These are phyloP conservation scores for Ophiostoma piceae DNA, from an alignment of 2,329 filamentous ascomycete species.

Conservation along the genomic window DNA sequence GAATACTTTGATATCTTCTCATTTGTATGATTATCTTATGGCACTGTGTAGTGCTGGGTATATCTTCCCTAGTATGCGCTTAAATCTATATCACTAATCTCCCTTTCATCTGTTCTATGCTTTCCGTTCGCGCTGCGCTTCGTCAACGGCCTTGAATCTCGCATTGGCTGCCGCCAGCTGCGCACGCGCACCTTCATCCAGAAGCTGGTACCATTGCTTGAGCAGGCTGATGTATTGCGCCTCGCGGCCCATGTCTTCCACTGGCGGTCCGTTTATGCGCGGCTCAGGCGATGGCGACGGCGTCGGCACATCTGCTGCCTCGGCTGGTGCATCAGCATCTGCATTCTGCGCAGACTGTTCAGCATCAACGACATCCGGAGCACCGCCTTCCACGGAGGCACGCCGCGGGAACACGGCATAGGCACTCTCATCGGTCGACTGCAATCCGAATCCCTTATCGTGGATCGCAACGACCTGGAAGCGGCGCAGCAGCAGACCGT, in stretches of 20 bases:
- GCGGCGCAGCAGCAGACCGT: slow-evolving; percentile 53
- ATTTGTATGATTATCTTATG: not conserved
- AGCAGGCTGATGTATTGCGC: slow-evolving; percentile 45
- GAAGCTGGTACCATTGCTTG: slow-evolving; percentile 44
- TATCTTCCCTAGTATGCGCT: not conserved
- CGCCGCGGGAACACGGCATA: slow-evolving; percentile 53
- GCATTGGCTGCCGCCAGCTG: slow-evolving; percentile 48
- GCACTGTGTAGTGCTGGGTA: not conserved
- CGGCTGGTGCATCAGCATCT: not conserved
- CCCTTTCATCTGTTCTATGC: not conserved
- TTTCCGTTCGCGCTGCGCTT: not conserved
- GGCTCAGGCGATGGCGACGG: slow-evolving; percentile 29
- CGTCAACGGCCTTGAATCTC: slow-evolving; percentile 30
- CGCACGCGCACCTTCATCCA: slow-evolving; percentile 44
- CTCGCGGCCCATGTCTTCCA: slow-evolving; percentile 51
- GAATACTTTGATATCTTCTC: not conserved
- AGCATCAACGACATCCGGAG: not conserved
- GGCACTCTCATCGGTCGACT: slow-evolving; percentile 50
- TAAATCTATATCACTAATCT: not conserved
- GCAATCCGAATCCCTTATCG: slow-evolving; percentile 51
- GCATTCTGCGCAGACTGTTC: not conserved
- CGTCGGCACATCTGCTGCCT: not conserved
- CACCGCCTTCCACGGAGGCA: slow-evolving; percentile 30
- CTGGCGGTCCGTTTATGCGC: slow-evolving; percentile 55
- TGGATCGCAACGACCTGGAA: slow-evolving; percentile 52